phyloP scores from a whole-genome alignment of 495 filamentous ascomycete species.

The Podospora conica region DNA sequence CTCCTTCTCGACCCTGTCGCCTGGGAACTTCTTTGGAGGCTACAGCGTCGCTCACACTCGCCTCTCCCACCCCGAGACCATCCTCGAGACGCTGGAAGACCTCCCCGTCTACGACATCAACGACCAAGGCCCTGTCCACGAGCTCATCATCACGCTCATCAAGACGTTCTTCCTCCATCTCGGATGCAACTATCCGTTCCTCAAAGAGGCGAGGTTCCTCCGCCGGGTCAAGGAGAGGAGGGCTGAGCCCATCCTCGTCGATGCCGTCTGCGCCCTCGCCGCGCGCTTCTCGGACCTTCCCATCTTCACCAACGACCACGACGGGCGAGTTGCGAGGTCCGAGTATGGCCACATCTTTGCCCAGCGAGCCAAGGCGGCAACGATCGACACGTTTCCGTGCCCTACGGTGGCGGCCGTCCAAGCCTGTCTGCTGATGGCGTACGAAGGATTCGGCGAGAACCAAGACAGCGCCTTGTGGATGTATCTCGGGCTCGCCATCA shows the following conservation, averaged over 20 bases:
- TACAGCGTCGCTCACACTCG: conserved; percentile 10
- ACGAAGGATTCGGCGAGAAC: conserved; percentile 79
- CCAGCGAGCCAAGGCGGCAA: conserved; percentile 64
- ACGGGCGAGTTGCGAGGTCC: conserved; percentile 48
- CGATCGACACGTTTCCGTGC: conserved; percentile 70
- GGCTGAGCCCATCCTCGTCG: conserved; percentile 80
- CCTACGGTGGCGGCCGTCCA: conserved; percentile 75
- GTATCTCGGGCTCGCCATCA: conserved; percentile 78
- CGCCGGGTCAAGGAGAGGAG: conserved; percentile 67
- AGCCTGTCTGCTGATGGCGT: conserved; percentile 72
- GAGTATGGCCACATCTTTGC: conserved; percentile 70
- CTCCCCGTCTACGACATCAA: conserved; percentile 74
- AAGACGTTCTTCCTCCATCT: conserved; percentile 73
- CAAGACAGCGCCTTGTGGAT: conserved; percentile 87
- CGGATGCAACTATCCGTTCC: conserved; percentile 77
- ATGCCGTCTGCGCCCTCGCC: conserved; percentile 73
- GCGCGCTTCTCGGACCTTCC: conserved; percentile 73
- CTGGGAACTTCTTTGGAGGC: conserved; percentile 22
- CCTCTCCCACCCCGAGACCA: conserved; percentile 35
- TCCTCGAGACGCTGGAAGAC: conserved; percentile 53
- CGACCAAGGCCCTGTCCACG: conserved; percentile 59
- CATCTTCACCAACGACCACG: conserved; percentile 51
- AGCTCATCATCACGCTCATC: conserved; percentile 65
- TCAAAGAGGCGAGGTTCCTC: conserved; percentile 62
- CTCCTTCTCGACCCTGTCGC: conserved; percentile 40